These are phyloP conservation scores for Vigna mungo DNA, from an alignment of 306 rosid species.

Conservation along the genomic window DNA sequence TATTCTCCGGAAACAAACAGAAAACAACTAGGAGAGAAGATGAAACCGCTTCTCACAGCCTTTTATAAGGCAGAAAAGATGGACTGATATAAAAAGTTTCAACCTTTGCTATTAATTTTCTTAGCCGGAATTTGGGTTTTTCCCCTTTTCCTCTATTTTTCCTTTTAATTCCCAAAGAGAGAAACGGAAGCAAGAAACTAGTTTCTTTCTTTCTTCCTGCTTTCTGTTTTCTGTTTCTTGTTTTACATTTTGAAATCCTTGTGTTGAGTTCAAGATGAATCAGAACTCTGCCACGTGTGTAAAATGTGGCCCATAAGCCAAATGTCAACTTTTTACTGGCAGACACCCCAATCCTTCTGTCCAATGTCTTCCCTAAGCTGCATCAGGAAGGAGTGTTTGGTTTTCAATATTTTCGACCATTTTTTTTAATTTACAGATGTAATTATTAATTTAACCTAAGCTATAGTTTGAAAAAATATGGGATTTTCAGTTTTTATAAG, in stretches of 20 bases:
- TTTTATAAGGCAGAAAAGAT: constrained; percentile 56
- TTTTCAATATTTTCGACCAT: neutral
- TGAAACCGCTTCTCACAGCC: constrained; percentile 51
- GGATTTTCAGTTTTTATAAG: too few relatives aligned
- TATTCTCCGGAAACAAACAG: constrained; percentile 42
- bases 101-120: neutral
- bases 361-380: neutral
- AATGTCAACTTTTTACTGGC: constrained; percentile 48
- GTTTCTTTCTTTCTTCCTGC: constrained; percentile 10
- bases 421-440: too few relatives aligned
- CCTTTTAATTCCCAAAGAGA: neutral
- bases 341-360: neutral
- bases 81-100: constrained; percentile 9
- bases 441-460: neutral
- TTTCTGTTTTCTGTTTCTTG: neutral
- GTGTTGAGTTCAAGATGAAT: constrained; percentile 33
- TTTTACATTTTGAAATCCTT: constrained; percentile 14
- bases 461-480: neutral
- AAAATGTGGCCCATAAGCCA: constrained; percentile 28
- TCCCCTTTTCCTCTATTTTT: neutral
- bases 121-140: neutral
- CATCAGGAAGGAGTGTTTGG: neutral
- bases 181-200: neutral
- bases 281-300: constrained; percentile 57
- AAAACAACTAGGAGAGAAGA: neutral